phyloP scores from a whole-genome alignment of 1,139 yeast genomes.

The Debaryomyces singareniensis region DNA sequence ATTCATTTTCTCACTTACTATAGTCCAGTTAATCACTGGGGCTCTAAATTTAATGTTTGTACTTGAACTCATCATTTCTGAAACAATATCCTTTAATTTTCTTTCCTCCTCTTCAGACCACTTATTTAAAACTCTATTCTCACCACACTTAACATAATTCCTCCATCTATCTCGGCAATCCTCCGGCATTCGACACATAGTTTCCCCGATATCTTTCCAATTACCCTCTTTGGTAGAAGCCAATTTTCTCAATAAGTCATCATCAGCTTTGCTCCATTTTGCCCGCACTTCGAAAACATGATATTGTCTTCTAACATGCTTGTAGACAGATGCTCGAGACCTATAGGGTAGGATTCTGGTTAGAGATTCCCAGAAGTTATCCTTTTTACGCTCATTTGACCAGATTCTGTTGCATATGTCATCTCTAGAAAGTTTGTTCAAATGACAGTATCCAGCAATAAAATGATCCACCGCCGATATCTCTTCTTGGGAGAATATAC shows the following conservation, averaged over 20 bases:
- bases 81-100: slow-evolving; percentile 50
- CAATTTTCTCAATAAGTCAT: slow-evolving; percentile 53
- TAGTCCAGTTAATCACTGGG: slow-evolving; percentile 73
- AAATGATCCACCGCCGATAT: slow-evolving; percentile 65
- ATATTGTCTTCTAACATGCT: slow-evolving; percentile 84
- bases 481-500: slow-evolving; percentile 58
- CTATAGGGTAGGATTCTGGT: slow-evolving; percentile 76
- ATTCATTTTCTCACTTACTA: slow-evolving; percentile 82
- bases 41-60: slow-evolving; percentile 14
- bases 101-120: slow-evolving; percentile 78
- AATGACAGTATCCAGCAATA: slow-evolving; percentile 59
- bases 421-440: slow-evolving; percentile 54
- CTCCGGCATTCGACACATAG: slow-evolving; percentile 90
- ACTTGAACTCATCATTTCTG: slow-evolving; percentile 25
- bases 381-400: slow-evolving; percentile 79
- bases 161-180: slow-evolving; percentile 97
- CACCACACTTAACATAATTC: slow-evolving; percentile 88
- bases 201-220: slow-evolving; percentile 78
- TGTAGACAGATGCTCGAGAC: slow-evolving; percentile 82
- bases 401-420: slow-evolving; percentile 80
- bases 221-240: slow-evolving; percentile 68
- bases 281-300: slow-evolving; percentile 85
- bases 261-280: slow-evolving; percentile 83
- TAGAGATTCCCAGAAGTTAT: slow-evolving; percentile 81
- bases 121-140: slow-evolving; percentile 61